Base-by-base conservation (phyloP, 306 rosid genomes). In the Morella rubra region DNA sequence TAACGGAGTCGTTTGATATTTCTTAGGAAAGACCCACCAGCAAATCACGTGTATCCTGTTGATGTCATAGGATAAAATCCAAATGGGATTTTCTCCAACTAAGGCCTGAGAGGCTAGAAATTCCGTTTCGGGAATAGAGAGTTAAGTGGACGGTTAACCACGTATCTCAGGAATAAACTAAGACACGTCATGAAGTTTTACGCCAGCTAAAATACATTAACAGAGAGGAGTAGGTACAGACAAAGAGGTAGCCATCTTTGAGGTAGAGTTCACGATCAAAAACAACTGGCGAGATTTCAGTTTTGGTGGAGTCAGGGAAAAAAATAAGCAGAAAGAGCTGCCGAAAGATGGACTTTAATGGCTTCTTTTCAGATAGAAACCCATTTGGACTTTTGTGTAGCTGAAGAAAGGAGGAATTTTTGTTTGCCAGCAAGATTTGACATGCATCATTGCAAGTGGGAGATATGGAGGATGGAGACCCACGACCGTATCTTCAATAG, bases 401-500 rank as follows among this genome's bases (percentile, higher is more conserved):
- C 72, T 74, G 50, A 87, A 90, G 97, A 86, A 88, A 72, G 59
- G 53, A 61, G 75, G 76, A 84, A 84, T 79, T 83, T 82, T 60
- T n/a, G n/a, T 54, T 73, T 69, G 74, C 40, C 80, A 18, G 45
- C 12, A 76, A 84, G 86, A 87, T 86, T 45, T 86, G 89, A 78
- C 84, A 83, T 75, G 89, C 90, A 86, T 82, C 73, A 86, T 81
- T 77, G 78, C 80, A 69, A 86, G 89, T 84, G 86, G 87, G 47
- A 60, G 87, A 78, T 86, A 54, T 77, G 83, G 73, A 77, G 67
- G 80, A 84, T 79, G 77, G 81, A 74, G 77, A 83, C 85, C 77
- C 89, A 75, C 72, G 64, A 77, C 81, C 87, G 59, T 51, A 73
- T 73, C 47, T 71, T 79, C 52, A 46, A 75, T 68, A 73, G 72